Percentiles rank a stretch among this genome's conserved stretches.
Conservation (phyloP, 257 asterid species). For the Solanum gandarillasii region DNA sequence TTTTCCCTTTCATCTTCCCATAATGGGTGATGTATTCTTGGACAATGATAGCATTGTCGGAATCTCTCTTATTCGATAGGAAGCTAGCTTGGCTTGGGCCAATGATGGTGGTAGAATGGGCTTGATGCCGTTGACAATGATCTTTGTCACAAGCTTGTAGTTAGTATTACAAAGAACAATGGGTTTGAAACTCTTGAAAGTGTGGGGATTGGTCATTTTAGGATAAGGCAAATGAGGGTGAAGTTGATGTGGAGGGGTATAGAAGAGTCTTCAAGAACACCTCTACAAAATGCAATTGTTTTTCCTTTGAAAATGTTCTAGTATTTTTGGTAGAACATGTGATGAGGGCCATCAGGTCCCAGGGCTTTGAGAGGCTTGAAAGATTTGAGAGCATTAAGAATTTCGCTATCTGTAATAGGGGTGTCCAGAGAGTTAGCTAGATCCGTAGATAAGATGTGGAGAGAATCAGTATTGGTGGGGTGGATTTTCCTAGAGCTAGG, state of each 20-base stretch:
- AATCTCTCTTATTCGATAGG: too few relatives aligned
- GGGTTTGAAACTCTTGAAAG: fast-evolving
- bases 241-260: neutral
- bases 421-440: neutral
- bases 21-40: neutral
- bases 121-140: neutral
- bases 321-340: neutral
- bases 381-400: neutral
- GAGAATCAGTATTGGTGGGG: neutral
- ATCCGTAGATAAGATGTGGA: neutral
- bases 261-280: fast-evolving
- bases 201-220: neutral
- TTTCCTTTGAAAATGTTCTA: neutral
- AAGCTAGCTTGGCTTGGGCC: neutral
- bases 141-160: neutral
- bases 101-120: neutral
- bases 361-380: neutral
- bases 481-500: neutral
- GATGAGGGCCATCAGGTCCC: too few relatives aligned
- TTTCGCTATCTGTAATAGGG: neutral
- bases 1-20: neutral
- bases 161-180: neutral
- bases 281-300: too few relatives aligned
- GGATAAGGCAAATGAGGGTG: neutral
- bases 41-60: too few relatives aligned